A percentile compares a stretch with the other conserved stretches of the same genome.
Evolutionary conservation across 1,284 basidiomycete species (phyloP).

Genomic region (Xerocomus nothofagi): DNA sequence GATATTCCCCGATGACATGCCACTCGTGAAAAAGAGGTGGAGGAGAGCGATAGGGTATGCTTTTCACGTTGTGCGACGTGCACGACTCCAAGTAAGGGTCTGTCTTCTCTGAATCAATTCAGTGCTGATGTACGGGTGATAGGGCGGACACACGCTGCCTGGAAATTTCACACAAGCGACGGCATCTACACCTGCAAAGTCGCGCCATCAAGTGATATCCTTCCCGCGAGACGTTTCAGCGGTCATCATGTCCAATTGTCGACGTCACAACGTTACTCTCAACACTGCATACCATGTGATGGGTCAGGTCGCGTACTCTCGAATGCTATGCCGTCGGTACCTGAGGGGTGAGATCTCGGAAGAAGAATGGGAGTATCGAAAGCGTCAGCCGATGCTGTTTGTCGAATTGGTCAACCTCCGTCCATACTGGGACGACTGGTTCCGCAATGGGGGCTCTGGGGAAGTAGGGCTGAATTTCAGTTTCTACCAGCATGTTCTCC

Average conservation of each 20-base stretch:
- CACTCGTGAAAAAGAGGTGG: conserved; percentile 45
- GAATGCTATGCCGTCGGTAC: conserved; percentile 48
- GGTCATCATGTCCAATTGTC: conserved; percentile 39
- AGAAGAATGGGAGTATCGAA: conserved; percentile 53
- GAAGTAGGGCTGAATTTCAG: conserved; percentile 49
- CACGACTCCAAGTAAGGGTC: conserved; percentile 34
- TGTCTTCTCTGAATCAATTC: background rate
- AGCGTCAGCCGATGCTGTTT: conserved; percentile 49
- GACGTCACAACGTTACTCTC: conserved; percentile 45
- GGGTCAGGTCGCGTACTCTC: conserved; percentile 50
- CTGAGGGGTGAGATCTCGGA: conserved; percentile 45
- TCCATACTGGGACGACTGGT: conserved; percentile 52
- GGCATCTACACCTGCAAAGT: conserved; percentile 40
- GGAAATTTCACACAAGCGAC: conserved; percentile 39
- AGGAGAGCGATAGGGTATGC: conserved; percentile 45
- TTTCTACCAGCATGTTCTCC: conserved; percentile 45
- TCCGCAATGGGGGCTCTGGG: conserved; percentile 41
- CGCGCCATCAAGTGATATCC: conserved; percentile 24
- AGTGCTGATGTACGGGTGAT: background rate
- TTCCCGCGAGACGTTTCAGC: conserved; percentile 32
- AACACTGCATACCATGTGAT: conserved; percentile 51
- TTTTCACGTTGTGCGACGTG: conserved; percentile 36
- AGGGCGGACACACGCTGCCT: conserved; percentile 60
- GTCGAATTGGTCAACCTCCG: conserved; percentile 52
- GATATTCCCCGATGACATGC: conserved; percentile 33